Conservation (phyloP, 1,284 basidiomycete species). For the Volvariella volvacea region DNA sequence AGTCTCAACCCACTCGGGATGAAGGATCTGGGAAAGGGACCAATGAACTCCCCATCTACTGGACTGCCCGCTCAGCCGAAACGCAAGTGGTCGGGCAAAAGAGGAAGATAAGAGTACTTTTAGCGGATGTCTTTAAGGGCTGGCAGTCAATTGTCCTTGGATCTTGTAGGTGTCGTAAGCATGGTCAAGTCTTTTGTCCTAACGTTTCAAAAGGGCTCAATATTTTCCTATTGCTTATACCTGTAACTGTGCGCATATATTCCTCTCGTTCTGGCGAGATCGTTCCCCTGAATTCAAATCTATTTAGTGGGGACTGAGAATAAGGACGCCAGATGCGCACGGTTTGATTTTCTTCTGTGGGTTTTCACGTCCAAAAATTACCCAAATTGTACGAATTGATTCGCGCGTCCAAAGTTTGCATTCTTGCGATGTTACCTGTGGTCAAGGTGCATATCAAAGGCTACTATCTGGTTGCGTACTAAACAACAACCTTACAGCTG, state of each 20-base stretch:
- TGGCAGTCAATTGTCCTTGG: constrained; percentile 50
- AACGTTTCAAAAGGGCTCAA: constrained; percentile 49
- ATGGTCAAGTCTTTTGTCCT: constrained; percentile 1
- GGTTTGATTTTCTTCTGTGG: constrained; percentile 60
- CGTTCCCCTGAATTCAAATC: too few species aligned
- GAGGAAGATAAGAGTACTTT: constrained; percentile 4
- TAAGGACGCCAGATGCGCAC: constrained; percentile 35
- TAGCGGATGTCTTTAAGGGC: constrained; percentile 26
- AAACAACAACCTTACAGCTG: too few species aligned
- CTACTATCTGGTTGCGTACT: too few species aligned
- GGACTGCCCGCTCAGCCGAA: too few species aligned
- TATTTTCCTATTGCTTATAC: constrained; percentile 44
- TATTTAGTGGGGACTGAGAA: constrained; percentile 65
- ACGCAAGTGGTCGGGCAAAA: background rate
- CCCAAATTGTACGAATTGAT: too few species aligned
- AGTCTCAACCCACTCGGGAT: too few species aligned
- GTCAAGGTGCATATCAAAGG: constrained; percentile 73
- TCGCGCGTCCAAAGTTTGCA: constrained; percentile 56
- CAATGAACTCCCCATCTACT: too few species aligned
- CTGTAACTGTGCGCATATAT: constrained; percentile 44
- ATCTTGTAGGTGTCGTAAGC: constrained; percentile 42
- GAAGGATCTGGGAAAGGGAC: too few species aligned
- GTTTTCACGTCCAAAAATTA: too few species aligned
- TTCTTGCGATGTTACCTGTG: constrained; percentile 62
- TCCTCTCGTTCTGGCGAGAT: too few species aligned